Evolutionary conservation across 2,329 filamentous ascomycete species (phyloP), one percentile per base, ranked within the genome.

Genomic region (Simplicillium aogashimaense): DNA sequence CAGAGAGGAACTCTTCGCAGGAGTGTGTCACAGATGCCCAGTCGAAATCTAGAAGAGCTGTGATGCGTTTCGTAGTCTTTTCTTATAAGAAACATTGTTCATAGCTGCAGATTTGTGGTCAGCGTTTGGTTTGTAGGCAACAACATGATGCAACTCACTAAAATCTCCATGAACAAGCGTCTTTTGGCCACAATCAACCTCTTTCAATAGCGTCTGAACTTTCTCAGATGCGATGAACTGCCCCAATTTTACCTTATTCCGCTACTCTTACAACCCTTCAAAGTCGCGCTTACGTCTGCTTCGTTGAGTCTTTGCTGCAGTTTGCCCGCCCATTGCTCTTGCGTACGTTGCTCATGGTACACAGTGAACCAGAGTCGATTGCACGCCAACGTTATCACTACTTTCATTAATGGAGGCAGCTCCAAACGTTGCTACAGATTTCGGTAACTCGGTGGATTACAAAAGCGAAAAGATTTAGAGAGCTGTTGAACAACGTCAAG

Each of bases 71-170:
- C 6, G 47, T 44, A 4, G 8, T 36, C 3, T 36, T 36, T 20
- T 57, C 48, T n/a, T n/a, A 31, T 36, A 54, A 5, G 54, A 46
- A 2, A 55, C 38, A 30, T 57, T 57, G 36, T 52, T 51, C 41
- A 37, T 51, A 3, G 49, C 53, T 54, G n/a, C n/a, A 15, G 4
- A 14, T 29, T 35, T 25, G 9, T 25, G 20, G 20, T 25, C 20
- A 25, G 9, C 9, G 9, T 25, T 25, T 9, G 5, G 9, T 9
- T 25, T 9, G 20, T 9, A 25, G 9, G 20, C 9, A n/a, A 6
- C 20, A 25, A 25, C 9, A 25, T 5, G 9, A 25, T 6, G 20
- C 20, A 25, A 25, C 20, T 25, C 9, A 25, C 20, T 25, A 9
- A 25, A 25, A 9, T 25, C 20, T 25, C 20, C 20, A 25, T 25